A percentile compares a stretch with the other conserved stretches of the same genome.
Evolutionary conservation across 306 rosid genomes (phyloP).

Genomic region (Argentina anserina): DNA sequence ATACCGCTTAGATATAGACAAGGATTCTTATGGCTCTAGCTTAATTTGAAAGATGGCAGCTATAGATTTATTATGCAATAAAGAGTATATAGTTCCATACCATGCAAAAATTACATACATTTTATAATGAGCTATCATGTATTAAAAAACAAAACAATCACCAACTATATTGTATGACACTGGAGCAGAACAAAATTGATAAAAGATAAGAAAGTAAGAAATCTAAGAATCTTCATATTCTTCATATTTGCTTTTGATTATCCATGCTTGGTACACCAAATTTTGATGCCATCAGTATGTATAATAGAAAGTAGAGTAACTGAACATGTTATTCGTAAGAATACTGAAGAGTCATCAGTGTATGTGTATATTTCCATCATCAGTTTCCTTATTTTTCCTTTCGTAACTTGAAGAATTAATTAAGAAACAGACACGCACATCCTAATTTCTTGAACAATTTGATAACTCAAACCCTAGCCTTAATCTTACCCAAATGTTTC

Average conservation of each 20-base stretch:
- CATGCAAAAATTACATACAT: background rate
- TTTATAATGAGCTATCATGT: background rate
- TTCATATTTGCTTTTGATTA: background rate
- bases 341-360: background rate
- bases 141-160: background rate
- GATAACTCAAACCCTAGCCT: background rate
- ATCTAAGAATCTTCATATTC: background rate
- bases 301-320: background rate
- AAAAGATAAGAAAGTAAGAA: background rate
- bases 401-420: background rate
- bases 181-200: background rate
- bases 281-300: background rate
- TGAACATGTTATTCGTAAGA: background rate
- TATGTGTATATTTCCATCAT: background rate
- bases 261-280: background rate
- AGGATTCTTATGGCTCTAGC: background rate
- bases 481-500: background rate
- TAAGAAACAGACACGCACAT: background rate
- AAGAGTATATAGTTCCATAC: background rate
- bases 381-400: background rate
- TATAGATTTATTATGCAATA: background rate
- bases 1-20: background rate
- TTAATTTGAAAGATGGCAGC: background rate
- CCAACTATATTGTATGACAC: background rate
- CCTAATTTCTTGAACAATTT: background rate